These are phyloP conservation scores for Cynanchum wilfordii DNA, from an alignment of 257 asterid genomes.

Conservation along the genomic window DNA sequence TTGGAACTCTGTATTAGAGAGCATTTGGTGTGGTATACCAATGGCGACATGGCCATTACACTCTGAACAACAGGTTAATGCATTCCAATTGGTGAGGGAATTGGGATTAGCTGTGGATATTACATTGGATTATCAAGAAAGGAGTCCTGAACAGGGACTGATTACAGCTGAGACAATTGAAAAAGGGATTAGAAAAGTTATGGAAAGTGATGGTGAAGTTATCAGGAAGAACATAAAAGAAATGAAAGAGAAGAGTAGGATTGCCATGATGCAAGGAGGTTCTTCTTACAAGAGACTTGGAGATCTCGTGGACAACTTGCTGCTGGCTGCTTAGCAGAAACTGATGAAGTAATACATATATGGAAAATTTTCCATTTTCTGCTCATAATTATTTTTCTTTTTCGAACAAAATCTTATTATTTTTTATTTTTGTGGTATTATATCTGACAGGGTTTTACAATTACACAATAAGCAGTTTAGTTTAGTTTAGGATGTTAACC, in stretches of 20 bases:
- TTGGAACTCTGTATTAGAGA: slow-evolving; percentile 24
- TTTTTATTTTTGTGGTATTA: too few relatives aligned
- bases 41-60: slow-evolving; percentile 7
- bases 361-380: too few relatives aligned
- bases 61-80: slow-evolving; percentile 2
- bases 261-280: not conserved
- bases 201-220: not conserved
- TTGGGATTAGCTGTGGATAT: slow-evolving; percentile 12
- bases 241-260: not conserved
- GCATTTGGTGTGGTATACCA: slow-evolving; percentile 25
- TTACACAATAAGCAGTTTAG: too few relatives aligned
- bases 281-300: not conserved
- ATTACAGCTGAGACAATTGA: not conserved
- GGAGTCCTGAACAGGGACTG: not conserved
- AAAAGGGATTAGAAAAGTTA: not conserved
- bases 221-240: not conserved
- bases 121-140: slow-evolving; percentile 1
- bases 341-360: too few relatives aligned
- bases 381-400: too few relatives aligned
- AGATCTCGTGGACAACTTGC: not conserved
- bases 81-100: slow-evolving; percentile 9
- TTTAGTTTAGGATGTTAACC: too few relatives aligned
- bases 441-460: too few relatives aligned
- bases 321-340: not conserved
- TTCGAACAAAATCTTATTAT: too few relatives aligned